Evolutionary conservation across 108 stramenopile genomes (phyloP).

Genomic region (Hondaea fermentalgiana): DNA sequence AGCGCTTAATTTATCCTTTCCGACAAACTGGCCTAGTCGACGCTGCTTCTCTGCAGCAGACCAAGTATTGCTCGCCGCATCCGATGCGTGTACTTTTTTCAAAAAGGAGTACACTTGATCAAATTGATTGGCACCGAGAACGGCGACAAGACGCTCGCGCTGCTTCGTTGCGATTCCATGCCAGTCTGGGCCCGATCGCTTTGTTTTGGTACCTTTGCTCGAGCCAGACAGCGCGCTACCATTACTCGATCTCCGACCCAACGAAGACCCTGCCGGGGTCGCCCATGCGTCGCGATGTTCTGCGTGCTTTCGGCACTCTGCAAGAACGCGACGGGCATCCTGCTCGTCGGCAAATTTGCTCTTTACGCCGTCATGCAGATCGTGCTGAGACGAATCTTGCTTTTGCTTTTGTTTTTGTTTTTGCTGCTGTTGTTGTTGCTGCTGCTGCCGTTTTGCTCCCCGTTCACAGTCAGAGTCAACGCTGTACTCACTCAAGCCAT

Average conservation of each 20-base stretch:
- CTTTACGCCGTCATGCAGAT: too few species aligned
- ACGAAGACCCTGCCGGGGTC: neutral
- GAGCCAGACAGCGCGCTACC: neutral
- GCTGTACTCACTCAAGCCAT: too few species aligned
- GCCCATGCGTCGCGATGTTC: neutral
- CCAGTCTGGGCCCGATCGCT: neutral
- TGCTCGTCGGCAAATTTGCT: neutral
- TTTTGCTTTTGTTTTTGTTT: too few species aligned
- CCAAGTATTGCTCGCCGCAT: neutral
- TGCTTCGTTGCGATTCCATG: neutral
- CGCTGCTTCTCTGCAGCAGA: neutral
- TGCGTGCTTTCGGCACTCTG: neutral
- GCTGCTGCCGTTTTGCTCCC: too few species aligned
- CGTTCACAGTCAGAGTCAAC: too few species aligned
- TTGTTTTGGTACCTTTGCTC: neutral
- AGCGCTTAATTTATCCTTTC: neutral
- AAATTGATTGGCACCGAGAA: neutral
- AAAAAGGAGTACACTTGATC: neutral
- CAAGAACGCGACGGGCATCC: neutral
- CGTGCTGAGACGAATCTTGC: too few species aligned
- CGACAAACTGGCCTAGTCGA: neutral
- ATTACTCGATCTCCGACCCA: neutral
- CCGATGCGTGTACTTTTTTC: neutral
- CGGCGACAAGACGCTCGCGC: neutral
- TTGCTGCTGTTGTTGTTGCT: too few species aligned